phyloP scores from a whole-genome alignment of 805 yeast genomes.

The Candida pini region DNA sequence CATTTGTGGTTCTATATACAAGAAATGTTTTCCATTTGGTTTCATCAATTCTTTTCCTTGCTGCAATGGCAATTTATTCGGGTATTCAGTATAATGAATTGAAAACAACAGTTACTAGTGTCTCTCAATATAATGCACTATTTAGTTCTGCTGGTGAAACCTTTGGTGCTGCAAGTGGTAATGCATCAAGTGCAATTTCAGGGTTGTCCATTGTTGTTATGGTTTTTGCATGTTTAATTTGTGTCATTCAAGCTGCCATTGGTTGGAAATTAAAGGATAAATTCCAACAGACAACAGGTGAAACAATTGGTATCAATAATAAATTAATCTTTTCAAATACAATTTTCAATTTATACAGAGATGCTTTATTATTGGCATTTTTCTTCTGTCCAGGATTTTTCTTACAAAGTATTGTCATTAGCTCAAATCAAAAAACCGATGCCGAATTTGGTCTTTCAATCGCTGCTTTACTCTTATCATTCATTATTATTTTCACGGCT shows the following conservation, averaged over 20 bases:
- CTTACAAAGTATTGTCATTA: constrained; percentile 38
- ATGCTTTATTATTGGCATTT: constrained; percentile 26
- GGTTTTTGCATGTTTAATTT: constrained; percentile 30
- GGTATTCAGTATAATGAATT: constrained; percentile 39
- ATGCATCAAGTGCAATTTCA: constrained; percentile 27
- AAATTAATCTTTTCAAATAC: constrained; percentile 28
- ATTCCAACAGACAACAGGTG: constrained; percentile 14
- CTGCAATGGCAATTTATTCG: constrained; percentile 38
- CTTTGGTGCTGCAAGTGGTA: constrained; percentile 5
- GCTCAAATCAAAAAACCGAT: constrained; percentile 30
- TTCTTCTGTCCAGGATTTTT: constrained; percentile 41
- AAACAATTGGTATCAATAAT: constrained; percentile 33
- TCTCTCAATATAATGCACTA: constrained; percentile 7
- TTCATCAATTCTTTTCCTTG: constrained; percentile 30
- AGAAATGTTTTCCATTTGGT: constrained; percentile 33
- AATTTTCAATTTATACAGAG: constrained; percentile 34
- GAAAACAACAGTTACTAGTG: constrained; percentile 17
- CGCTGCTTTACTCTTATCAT: constrained; percentile 16
- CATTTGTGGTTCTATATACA: constrained; percentile 31
- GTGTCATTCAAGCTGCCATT: constrained; percentile 28
- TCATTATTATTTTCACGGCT: constrained; percentile 29
- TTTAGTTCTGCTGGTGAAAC: constrained; percentile 6
- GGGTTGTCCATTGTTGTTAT: constrained; percentile 37
- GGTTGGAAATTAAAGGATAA: constrained; percentile 13
- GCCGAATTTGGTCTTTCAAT: constrained; percentile 37